Percentiles rank a stretch among this genome's conserved stretches.
phyloP scores from a whole-genome alignment of 345 rosid species.

The Brassica rapa region DNA sequence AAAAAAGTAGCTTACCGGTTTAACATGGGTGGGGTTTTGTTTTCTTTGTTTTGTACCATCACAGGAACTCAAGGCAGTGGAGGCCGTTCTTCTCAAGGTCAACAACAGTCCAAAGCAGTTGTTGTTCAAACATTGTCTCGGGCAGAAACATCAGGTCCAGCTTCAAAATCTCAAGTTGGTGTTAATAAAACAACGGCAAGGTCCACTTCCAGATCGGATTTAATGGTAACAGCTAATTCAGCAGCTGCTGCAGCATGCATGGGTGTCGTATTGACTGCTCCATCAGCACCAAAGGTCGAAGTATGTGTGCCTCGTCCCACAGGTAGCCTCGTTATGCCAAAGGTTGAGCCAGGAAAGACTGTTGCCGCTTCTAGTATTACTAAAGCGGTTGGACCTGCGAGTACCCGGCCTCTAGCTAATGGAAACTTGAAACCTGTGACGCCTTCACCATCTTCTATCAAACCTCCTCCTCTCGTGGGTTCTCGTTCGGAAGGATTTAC shows the following conservation, averaged over 20 bases:
- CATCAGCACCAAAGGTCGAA: slow-evolving; percentile 57
- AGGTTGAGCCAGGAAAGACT: slow-evolving; percentile 35
- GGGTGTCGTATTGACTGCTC: slow-evolving; percentile 57
- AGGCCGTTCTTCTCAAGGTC: slow-evolving; percentile 38
- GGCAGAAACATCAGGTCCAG: slow-evolving; percentile 36
- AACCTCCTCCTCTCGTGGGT: slow-evolving; percentile 29
- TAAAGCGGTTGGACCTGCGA: slow-evolving; percentile 38
- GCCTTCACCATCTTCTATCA: slow-evolving; percentile 36
- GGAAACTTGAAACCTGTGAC: slow-evolving; percentile 30
- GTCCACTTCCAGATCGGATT: slow-evolving; percentile 50
- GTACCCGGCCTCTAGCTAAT: slow-evolving; percentile 41
- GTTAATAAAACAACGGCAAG: slow-evolving; percentile 39
- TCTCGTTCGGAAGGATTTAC: slow-evolving; percentile 40
- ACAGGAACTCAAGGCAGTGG: slow-evolving; percentile 41
- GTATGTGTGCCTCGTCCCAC: slow-evolving; percentile 10
- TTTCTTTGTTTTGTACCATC: slow-evolving; percentile 23
- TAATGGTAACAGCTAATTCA: slow-evolving; percentile 69
- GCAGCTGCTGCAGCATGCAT: slow-evolving; percentile 75
- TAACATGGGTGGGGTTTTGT: slow-evolving; percentile 8
- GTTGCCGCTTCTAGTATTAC: slow-evolving; percentile 6
- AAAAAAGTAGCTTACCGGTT: slow-evolving; percentile 6
- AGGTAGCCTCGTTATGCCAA: slow-evolving; percentile 20
- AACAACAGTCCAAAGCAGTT: slow-evolving; percentile 47
- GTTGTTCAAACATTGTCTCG: slow-evolving; percentile 40
- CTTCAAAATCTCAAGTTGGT: slow-evolving; percentile 46